Conservation (phyloP, 2,329 filamentous ascomycete species). For the Penicillium sp. region DNA sequence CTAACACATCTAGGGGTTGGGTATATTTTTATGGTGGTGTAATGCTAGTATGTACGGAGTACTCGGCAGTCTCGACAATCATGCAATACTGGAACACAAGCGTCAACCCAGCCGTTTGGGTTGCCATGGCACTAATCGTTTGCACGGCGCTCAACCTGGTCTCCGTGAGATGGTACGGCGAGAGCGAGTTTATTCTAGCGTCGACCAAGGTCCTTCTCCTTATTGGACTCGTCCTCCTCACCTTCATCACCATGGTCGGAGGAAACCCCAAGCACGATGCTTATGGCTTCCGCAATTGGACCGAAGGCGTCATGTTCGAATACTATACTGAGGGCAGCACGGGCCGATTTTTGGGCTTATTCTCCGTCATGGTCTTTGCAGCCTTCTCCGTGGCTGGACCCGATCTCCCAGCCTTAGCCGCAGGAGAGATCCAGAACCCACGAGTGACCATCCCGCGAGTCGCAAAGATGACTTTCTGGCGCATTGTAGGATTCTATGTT, state of each 20-base stretch:
- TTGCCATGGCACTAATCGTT: conserved; percentile 43
- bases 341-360: conserved; percentile 69
- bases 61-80: conserved; percentile 45
- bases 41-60: conserved; percentile 49
- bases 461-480: conserved; percentile 73
- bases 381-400: conserved; percentile 64
- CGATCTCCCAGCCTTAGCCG: conserved; percentile 58
- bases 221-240: conserved; percentile 67
- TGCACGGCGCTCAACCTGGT: conserved; percentile 63
- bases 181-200: conserved; percentile 70
- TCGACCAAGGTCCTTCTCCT: conserved; percentile 68
- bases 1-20: conserved; percentile 32
- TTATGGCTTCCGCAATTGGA: conserved; percentile 69
- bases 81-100: conserved; percentile 47
- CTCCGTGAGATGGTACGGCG: conserved; percentile 68
- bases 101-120: conserved; percentile 44
- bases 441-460: conserved; percentile 68
- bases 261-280: conserved; percentile 69
- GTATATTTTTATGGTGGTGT: conserved; percentile 48
- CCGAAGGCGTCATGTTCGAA: conserved; percentile 61
- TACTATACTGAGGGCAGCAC: conserved; percentile 62
- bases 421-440: conserved; percentile 68
- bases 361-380: conserved; percentile 68
- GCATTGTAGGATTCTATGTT: conserved; percentile 73
- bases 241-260: conserved; percentile 77